A percentile compares a stretch with the other conserved stretches of the same genome.
Conservation (phyloP, 345 rosid genomes). For the Heritiera fomes region DNA sequence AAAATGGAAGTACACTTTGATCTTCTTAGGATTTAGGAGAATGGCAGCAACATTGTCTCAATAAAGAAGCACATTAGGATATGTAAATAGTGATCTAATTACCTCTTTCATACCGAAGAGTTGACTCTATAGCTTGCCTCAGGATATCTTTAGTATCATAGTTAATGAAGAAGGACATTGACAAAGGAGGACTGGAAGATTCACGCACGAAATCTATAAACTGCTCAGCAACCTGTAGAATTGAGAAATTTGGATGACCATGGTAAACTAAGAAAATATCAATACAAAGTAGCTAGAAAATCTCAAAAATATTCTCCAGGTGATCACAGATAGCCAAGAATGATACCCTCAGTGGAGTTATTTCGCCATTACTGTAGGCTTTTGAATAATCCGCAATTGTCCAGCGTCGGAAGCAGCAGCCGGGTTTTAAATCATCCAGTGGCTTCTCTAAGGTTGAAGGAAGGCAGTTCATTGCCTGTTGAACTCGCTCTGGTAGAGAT, state of each 20-base stretch:
- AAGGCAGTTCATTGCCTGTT: conserved; percentile 46
- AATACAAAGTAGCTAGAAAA: background rate
- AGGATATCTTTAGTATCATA: conserved; percentile 49
- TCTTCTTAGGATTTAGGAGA: background rate
- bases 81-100: conserved; percentile 8
- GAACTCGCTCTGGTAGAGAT: conserved; percentile 44
- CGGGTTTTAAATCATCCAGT: conserved; percentile 4
- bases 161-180: conserved; percentile 67
- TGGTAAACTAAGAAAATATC: background rate
- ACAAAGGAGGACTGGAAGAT: conserved; percentile 36
- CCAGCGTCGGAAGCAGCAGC: conserved; percentile 43
- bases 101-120: conserved; percentile 58
- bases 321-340: background rate
- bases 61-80: background rate
- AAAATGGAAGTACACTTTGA: background rate
- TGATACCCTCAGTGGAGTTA: conserved; percentile 51
- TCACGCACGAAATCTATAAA: conserved; percentile 48
- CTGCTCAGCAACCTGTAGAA: conserved; percentile 54
- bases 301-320: background rate
- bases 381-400: conserved; percentile 54
- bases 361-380: conserved; percentile 48
- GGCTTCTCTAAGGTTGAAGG: conserved; percentile 22
- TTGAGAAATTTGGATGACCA: conserved; percentile 6
- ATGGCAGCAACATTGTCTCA: background rate
- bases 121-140: conserved; percentile 60